phyloP scores from a whole-genome alignment of 192 early-diverging fungal genomes.

The Rhizophlyctis rosea region DNA sequence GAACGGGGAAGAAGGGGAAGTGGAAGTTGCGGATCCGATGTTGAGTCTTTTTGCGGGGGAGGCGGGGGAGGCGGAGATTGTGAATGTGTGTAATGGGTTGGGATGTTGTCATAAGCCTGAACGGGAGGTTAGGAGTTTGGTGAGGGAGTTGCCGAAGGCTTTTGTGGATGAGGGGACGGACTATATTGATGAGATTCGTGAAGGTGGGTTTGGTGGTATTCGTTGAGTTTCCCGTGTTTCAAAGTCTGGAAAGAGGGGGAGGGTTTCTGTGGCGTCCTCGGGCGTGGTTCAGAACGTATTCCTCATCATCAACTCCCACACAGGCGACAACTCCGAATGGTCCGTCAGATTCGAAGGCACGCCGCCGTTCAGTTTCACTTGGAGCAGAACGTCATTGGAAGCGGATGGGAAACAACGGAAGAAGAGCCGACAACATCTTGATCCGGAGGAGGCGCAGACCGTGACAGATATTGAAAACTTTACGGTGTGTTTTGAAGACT shows the following conservation, averaged over 20 bases:
- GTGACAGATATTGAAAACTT: slow-evolving; percentile 47
- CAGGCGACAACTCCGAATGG: slow-evolving; percentile 53
- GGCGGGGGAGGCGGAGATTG: slow-evolving; percentile 54
- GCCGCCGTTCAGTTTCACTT: slow-evolving; percentile 69
- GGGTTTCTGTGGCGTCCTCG: too few species aligned
- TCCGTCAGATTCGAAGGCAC: slow-evolving; percentile 58
- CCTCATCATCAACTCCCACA: too few species aligned
- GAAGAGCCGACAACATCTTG: slow-evolving; percentile 14
- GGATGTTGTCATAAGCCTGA: slow-evolving; percentile 56
- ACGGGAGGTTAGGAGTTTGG: slow-evolving; percentile 42
- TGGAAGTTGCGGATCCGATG: slow-evolving; percentile 49
- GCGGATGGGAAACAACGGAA: slow-evolving; percentile 26
- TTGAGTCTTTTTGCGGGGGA: slow-evolving; percentile 58
- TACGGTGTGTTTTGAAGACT: slow-evolving; percentile 35
- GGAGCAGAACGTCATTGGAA: slow-evolving; percentile 46
- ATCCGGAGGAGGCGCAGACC: slow-evolving; percentile 47
- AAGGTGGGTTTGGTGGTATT: slow-evolving; percentile 38
- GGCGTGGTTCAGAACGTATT: too few species aligned
- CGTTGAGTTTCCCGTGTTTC: slow-evolving; percentile 3
- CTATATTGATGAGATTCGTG: slow-evolving; percentile 63
- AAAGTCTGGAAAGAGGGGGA: too few species aligned
- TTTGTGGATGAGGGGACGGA: slow-evolving; percentile 64
- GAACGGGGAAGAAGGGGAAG: slow-evolving; percentile 31
- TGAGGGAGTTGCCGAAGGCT: slow-evolving; percentile 57
- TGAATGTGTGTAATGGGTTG: slow-evolving; percentile 57